Base-by-base conservation (phyloP, 179 eudicot species). In the Corrigiola litoralis region DNA sequence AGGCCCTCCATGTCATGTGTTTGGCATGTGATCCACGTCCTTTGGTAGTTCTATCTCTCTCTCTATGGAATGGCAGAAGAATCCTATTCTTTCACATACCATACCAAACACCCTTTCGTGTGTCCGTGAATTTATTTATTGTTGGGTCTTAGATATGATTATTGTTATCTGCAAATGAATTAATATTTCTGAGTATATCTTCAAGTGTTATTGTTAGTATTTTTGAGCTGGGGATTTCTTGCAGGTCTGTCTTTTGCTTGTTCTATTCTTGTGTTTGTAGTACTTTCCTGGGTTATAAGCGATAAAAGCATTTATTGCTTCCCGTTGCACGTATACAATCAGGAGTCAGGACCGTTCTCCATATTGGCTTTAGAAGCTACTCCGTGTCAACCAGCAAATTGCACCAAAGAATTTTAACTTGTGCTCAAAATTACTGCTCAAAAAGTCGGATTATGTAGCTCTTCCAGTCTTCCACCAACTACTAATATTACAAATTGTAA, bases 21-120 rank as follows among this genome's bases (percentile, higher is more conserved):
- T 49, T 14, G 36, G 64, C 83, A 75, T 76, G 66, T 80, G 80
- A 69, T 24, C 72, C 50, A 47, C 45, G 63, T 53, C 53, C 58
- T 52, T 40, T 51, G 57, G 48, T 29, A 41, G 45, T 18, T 73
- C 48, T 40, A 50, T 61, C 67, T 29, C 34, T 32, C 28, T 42
- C 46, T 36, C 71, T 65, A 16, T 34, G 55, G 14, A 18, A 31
- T 50, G 61, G 42, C 67, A 50, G 45, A 40, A 41, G 65, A 59
- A 34, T 34, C 49, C 27, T 12, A 18, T 21, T 49, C 46, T n/a
- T n/a, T n/a, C 33, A 16, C 48, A 58, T 42, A 46, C 25, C 13
- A 32, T 23, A 33, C 41, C 23, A 49, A 51, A 23, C 16, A 14
- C 23, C 55, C 58, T 63, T 48, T 44, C 44, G 60, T 58, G 65